A percentile compares a stretch with the other conserved stretches of the same genome.
Conservation (phyloP, 306 rosid genomes). For the Acacia acuminata region DNA sequence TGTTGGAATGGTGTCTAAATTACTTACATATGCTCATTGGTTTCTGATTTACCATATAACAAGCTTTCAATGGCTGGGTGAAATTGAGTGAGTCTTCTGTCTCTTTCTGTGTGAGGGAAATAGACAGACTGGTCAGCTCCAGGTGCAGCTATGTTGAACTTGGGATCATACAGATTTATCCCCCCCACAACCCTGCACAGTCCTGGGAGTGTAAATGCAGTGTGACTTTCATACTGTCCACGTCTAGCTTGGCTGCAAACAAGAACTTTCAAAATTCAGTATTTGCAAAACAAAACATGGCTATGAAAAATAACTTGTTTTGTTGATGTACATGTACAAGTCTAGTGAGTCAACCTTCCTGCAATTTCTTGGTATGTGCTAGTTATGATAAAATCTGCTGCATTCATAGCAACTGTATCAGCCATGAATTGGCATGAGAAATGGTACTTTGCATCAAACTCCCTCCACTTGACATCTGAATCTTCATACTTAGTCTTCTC, state of each 20-base stretch:
- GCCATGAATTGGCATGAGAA: slow-evolving; percentile 90
- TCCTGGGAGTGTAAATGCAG: slow-evolving; percentile 87
- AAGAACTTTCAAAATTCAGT: slow-evolving; percentile 27
- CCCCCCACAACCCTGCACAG: slow-evolving; percentile 89
- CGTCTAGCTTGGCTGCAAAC: slow-evolving; percentile 80
- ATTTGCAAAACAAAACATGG: not conserved
- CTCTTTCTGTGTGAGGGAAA: slow-evolving; percentile 67
- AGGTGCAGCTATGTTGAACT: slow-evolving; percentile 93
- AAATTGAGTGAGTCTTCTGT: slow-evolving; percentile 52
- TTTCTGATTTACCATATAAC: slow-evolving; percentile 59
- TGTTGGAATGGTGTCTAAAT: not conserved
- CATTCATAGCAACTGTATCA: slow-evolving; percentile 87
- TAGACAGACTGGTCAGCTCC: slow-evolving; percentile 91
- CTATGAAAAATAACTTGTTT: not conserved
- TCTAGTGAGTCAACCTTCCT: slow-evolving; percentile 61
- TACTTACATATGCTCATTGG: slow-evolving; percentile 71
- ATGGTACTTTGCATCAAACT: slow-evolving; percentile 81
- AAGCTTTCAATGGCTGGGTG: slow-evolving; percentile 72
- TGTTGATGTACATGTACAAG: not conserved
- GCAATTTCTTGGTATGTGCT: slow-evolving; percentile 94
- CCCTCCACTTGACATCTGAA: slow-evolving; percentile 93
- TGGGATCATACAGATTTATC: slow-evolving; percentile 83
- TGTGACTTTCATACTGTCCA: slow-evolving; percentile 87
- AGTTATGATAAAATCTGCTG: slow-evolving; percentile 83
- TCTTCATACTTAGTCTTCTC: slow-evolving; percentile 92